Base-by-base conservation (phyloP, 208 protist genomes). In the Wallacemonas sp. region DNA sequence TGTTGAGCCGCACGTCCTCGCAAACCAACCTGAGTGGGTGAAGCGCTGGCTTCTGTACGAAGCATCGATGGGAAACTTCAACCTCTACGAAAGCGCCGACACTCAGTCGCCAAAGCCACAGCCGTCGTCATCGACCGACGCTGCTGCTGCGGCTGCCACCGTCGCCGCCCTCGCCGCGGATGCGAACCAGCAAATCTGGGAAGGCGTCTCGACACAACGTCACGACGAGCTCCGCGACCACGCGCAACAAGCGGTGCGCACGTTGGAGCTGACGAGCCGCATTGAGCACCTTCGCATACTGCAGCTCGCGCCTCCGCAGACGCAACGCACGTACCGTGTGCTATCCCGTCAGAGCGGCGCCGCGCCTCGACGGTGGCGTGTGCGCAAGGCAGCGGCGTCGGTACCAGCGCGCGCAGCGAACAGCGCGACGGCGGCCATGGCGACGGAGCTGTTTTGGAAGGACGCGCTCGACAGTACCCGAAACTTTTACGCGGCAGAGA, bases 11-110 rank as follows among this genome's bases (percentile, higher is more conserved):
- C 27, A 65, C 2, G 19, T 43, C 12, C 34, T 62, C 29, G 55
- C 24, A 19, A 33, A 75, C 16, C 72, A 89, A 30, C 83, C 85
- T 11, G 84, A 85, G 70, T 92, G 89, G 84, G 70, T 95, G 32
- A 83, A 80, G 70, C 80, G 84, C 32, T 95, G 89, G 89, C 75
- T 87, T 23, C 71, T 95, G 8, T 95, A 92, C 47, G 89, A 95
- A 34, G 86, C 83, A 0, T 95, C 89, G 9, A 95, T 95, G 89
- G 89, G 89, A 47, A 95, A 85, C 26, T 61, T 95, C 21, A 85
- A 95, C 44, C 29, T 85, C 1, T 62, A 75, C 8, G 81, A 87
- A 17, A 58, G 43, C 17, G 26, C 61, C 11, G 56, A 74, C 1
- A 57, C 52, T 17, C 61, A 23, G 62, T 4, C 14, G 26, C 43